Conservation (phyloP, 441 rosid species). For the Bocquillonia castaneifolia region DNA sequence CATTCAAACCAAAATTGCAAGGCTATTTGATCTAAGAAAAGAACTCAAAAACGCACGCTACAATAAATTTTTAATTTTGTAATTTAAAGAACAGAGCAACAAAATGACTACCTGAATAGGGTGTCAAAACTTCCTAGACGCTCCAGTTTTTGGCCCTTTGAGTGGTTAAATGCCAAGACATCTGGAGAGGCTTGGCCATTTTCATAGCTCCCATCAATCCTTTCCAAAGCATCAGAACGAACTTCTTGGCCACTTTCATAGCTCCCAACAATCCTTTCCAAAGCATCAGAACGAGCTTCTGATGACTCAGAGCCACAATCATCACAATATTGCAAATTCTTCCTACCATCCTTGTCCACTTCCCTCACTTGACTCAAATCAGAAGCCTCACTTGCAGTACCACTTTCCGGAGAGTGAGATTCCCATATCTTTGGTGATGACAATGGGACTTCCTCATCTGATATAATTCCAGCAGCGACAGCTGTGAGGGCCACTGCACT, state of each 20-base stretch:
- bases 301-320: slow-evolving; percentile 67
- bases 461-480: slow-evolving; percentile 70
- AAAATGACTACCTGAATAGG: slow-evolving; percentile 56
- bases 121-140: slow-evolving; percentile 68
- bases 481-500: slow-evolving; percentile 70
- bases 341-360: slow-evolving; percentile 50
- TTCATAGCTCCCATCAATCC: slow-evolving; percentile 44
- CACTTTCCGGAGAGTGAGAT: slow-evolving; percentile 62
- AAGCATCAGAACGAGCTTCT: slow-evolving; percentile 51
- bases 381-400: slow-evolving; percentile 62
- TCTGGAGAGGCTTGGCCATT: slow-evolving; percentile 69
- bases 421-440: slow-evolving; percentile 44
- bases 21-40: neutral
- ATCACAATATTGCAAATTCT: slow-evolving; percentile 42
- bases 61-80: slow-evolving; percentile 9
- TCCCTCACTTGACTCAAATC: slow-evolving; percentile 59
- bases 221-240: slow-evolving; percentile 50
- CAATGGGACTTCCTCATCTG: slow-evolving; percentile 55
- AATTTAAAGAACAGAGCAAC: slow-evolving; percentile 8
- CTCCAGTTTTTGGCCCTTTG: slow-evolving; percentile 48
- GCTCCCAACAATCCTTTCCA: slow-evolving; percentile 47
- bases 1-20: neutral
- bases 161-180: slow-evolving; percentile 31
- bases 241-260: no score
- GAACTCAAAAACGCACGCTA: neutral